phyloP scores from a whole-genome alignment of 495 filamentous ascomycete species.

The Glarea lozoyensis region DNA sequence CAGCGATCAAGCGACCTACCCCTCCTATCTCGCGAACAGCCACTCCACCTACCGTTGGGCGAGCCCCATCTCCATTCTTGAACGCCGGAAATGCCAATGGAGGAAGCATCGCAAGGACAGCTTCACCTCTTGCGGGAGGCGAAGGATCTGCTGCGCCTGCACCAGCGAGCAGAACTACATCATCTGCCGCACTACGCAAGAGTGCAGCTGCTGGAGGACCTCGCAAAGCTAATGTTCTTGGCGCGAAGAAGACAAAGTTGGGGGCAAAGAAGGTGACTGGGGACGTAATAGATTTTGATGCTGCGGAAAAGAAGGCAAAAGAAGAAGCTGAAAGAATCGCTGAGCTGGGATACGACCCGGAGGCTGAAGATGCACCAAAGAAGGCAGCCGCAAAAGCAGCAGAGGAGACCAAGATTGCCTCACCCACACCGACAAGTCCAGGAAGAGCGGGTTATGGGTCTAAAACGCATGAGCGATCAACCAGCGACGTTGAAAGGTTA shows the following conservation, averaged over 20 bases:
- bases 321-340: conserved; percentile 95
- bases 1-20: conserved; percentile 90
- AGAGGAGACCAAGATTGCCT: conserved; percentile 48
- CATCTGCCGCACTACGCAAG: conserved; percentile 70
- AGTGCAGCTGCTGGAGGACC: conserved; percentile 45
- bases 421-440: conserved; percentile 70
- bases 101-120: conserved; percentile 59
- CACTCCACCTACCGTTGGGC: conserved; percentile 76
- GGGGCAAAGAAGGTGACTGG: conserved; percentile 81
- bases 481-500: conserved; percentile 76
- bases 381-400: conserved; percentile 36
- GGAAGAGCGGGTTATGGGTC: conserved; percentile 49
- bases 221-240: conserved; percentile 75
- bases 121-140: conserved; percentile 67
- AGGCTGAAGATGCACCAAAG: conserved; percentile 65
- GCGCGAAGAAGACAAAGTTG: conserved; percentile 82
- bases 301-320: conserved; percentile 91
- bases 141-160: conserved; percentile 45
- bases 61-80: conserved; percentile 83
- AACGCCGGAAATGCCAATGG: conserved; percentile 44
- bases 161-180: conserved; percentile 60
- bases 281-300: conserved; percentile 88
- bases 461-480: conserved; percentile 39
- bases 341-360: conserved; percentile 95
- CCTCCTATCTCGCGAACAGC: conserved; percentile 87